Conservation (phyloP, 2,329 filamentous ascomycete species). For the Ceratocystiopsis minuta region DNA sequence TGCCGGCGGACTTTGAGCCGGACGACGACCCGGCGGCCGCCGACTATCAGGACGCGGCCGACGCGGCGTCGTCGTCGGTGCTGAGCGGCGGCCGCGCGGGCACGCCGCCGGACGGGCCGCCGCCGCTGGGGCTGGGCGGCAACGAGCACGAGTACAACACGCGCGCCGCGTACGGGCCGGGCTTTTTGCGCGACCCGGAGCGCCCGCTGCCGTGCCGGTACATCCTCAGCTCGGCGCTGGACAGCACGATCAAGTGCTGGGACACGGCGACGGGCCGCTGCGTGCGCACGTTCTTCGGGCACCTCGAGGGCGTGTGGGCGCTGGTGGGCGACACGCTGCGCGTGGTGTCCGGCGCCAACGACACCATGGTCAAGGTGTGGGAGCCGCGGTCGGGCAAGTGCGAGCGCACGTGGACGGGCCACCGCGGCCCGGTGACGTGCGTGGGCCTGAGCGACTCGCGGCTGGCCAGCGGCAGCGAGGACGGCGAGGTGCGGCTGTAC, state of each 20-base stretch:
- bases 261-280: slow-evolving; percentile 68
- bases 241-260: slow-evolving; percentile 86
- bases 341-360: slow-evolving; percentile 77
- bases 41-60: slow-evolving; percentile 25
- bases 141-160: slow-evolving; percentile 16
- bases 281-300: slow-evolving; percentile 85
- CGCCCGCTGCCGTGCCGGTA: slow-evolving; percentile 69
- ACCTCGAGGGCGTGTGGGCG: slow-evolving; percentile 91
- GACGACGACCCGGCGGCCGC: slow-evolving; percentile 42
- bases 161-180: slow-evolving; percentile 37
- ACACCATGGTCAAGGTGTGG: slow-evolving; percentile 91
- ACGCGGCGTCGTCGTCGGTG: slow-evolving; percentile 26
- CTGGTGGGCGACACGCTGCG: slow-evolving; percentile 32
- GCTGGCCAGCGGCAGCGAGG: slow-evolving; percentile 83
- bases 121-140: neutral
- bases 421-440: slow-evolving; percentile 81
- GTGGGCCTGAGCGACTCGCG: slow-evolving; percentile 78
- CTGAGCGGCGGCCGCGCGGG: slow-evolving; percentile 25
- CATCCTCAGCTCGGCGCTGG: slow-evolving; percentile 82
- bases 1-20: slow-evolving; percentile 78
- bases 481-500: slow-evolving; percentile 77
- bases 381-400: slow-evolving; percentile 81
- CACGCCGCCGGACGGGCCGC: slow-evolving; percentile 5
- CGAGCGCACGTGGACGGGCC: slow-evolving; percentile 80
- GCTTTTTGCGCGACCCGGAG: slow-evolving; percentile 40